phyloP scores from a whole-genome alignment of 148 eudicot genomes.

The Fagopyrum homotropicum region DNA sequence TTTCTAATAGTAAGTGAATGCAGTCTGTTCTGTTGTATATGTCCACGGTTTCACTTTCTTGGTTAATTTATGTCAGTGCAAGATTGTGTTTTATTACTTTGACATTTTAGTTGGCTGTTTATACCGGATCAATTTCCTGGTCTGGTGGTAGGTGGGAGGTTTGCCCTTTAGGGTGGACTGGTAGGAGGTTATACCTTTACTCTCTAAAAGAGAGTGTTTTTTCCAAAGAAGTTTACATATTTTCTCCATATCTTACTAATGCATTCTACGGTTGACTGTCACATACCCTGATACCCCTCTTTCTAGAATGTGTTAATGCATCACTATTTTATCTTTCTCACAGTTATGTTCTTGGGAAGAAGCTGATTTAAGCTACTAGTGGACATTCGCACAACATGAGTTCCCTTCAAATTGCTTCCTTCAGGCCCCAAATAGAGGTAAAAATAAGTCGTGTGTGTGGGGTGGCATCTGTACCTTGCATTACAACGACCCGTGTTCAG shows the following conservation, averaged over 20 bases:
- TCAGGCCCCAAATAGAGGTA: slow-evolving; percentile 22
- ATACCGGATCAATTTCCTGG: neutral
- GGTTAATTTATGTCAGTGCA: neutral
- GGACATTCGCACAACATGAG: slow-evolving; percentile 29
- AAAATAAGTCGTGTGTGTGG: neutral
- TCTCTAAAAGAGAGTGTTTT: too few relatives aligned
- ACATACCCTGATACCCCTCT: too few relatives aligned
- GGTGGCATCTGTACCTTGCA: slow-evolving; percentile 9
- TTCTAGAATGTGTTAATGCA: neutral
- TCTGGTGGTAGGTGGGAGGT: too few relatives aligned
- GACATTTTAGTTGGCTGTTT: neutral
- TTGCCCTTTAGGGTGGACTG: neutral
- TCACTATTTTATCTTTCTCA: neutral
- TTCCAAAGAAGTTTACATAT: too few relatives aligned
- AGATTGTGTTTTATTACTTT: neutral
- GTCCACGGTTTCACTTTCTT: neutral
- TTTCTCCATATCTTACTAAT: too few relatives aligned
- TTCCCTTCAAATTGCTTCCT: slow-evolving; percentile 35
- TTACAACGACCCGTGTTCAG: neutral
- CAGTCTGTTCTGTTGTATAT: neutral
- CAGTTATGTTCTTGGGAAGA: slow-evolving; percentile 8
- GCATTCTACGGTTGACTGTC: too few relatives aligned
- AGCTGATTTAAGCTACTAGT: neutral
- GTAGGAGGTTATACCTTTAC: too few relatives aligned
- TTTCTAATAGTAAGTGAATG: neutral